phyloP scores from a whole-genome alignment of 2,329 filamentous ascomycete species.

The Talaromyces sp. region DNA sequence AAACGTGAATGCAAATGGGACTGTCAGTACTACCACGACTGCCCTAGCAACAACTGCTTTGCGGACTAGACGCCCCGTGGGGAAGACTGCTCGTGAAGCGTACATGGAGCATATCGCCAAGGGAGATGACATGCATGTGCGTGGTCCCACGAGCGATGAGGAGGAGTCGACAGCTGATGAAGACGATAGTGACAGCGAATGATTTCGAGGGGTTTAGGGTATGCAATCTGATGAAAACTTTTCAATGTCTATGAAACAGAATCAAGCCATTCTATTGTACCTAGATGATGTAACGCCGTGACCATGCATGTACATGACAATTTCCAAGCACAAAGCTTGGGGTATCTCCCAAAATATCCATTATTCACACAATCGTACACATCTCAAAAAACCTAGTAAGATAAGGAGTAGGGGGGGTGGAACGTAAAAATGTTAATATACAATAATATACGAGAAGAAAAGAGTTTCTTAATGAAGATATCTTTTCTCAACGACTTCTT shows the following conservation, averaged over 20 bases:
- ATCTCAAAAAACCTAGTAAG: not conserved
- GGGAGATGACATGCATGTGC: not conserved
- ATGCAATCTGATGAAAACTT: not conserved
- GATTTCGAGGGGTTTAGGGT: not conserved
- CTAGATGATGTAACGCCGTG: conserved; percentile 5
- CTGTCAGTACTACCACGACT: not conserved
- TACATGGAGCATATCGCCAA: not conserved
- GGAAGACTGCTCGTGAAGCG: not conserved
- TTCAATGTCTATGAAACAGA: not conserved
- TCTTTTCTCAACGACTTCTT: conserved; percentile 72
- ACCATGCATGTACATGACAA: conserved; percentile 12
- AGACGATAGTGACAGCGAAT: conserved; percentile 8
- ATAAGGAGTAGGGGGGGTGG: not conserved
- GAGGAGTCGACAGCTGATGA: not conserved
- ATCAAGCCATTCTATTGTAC: not conserved
- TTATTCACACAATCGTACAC: conserved; percentile 10
- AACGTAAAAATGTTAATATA: not conserved
- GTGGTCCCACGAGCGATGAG: conserved; percentile 8
- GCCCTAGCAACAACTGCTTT: too few species aligned
- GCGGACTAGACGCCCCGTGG: not conserved
- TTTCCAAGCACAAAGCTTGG: not conserved
- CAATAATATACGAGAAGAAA: not conserved
- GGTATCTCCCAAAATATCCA: not conserved
- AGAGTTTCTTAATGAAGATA: conserved; percentile 32
- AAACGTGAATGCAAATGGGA: not conserved